Percentiles rank a stretch among this genome's conserved stretches.
These are phyloP conservation scores for Metarhizium sp. DNA, from an alignment of 2,329 filamentous ascomycete genomes.

Conservation along the genomic window DNA sequence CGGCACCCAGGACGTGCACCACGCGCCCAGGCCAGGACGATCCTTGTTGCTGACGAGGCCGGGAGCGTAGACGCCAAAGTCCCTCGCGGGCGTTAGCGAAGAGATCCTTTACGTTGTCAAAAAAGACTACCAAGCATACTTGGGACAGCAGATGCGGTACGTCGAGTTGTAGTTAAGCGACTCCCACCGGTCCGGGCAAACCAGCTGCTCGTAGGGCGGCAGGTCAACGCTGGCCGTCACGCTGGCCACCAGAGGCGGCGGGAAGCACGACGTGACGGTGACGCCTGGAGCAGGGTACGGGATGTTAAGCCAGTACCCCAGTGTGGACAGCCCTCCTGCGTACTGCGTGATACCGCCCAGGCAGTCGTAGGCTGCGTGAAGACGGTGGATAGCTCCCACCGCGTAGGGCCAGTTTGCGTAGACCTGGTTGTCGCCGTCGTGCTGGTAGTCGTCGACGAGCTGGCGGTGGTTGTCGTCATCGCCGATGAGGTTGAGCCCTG, in stretches of 20 bases:
- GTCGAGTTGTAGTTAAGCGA: not conserved
- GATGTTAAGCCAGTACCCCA: not conserved
- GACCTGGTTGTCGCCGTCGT: too few species aligned
- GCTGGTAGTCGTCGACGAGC: too few species aligned
- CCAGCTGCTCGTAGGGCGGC: conserved; percentile 1
- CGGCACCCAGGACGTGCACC: conserved; percentile 1
- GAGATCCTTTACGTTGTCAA: too few species aligned
- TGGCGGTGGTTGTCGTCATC: too few species aligned
- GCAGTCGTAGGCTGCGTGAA: conserved; percentile 2
- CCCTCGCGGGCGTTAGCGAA: too few species aligned
- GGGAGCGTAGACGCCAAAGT: not conserved
- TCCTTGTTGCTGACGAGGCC: not conserved
- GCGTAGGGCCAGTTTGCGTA: not conserved
- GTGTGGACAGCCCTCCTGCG: not conserved
- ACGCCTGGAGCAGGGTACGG: not conserved
- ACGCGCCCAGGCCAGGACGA: not conserved
- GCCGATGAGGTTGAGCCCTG: too few species aligned
- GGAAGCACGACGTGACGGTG: conserved; percentile 1
- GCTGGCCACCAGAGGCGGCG: not conserved
- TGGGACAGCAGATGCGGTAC: conserved; percentile 3
- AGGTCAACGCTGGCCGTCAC: not conserved
- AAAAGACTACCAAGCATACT: not conserved
- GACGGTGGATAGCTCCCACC: not conserved
- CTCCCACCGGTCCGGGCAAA: conserved; percentile 1
- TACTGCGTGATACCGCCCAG: conserved; percentile 2